A percentile compares a stretch with the other conserved stretches of the same genome.
Conservation (phyloP, 2,329 filamentous ascomycete species). For the Blastomyces silverae region DNA sequence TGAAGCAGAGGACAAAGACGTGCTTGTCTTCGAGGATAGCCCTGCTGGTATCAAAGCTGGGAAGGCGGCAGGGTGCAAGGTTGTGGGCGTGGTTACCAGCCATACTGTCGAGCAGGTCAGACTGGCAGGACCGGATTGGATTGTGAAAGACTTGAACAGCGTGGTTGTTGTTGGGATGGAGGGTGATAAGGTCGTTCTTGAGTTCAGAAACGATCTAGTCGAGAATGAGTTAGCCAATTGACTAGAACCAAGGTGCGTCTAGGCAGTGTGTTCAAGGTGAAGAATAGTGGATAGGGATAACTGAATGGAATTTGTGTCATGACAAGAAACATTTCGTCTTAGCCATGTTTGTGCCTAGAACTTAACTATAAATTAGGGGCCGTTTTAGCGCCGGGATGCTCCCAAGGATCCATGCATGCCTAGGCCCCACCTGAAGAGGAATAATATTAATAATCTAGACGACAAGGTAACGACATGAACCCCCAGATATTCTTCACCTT, state of each 20-base stretch:
- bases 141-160: slow-evolving; percentile 69
- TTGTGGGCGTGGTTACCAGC: slow-evolving; percentile 74
- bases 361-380: neutral
- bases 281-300: neutral
- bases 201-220: neutral
- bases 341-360: neutral
- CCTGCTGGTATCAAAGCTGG: slow-evolving; percentile 76
- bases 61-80: slow-evolving; percentile 75
- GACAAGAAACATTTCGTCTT: neutral
- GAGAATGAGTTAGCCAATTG: neutral
- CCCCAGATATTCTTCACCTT: no score
- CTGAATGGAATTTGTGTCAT: neutral
- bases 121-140: slow-evolving; percentile 72
- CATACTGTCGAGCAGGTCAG: slow-evolving; percentile 65
- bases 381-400: neutral
- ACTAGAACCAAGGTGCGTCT: neutral
- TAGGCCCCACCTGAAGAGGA: no score
- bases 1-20: slow-evolving; percentile 39
- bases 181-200: neutral
- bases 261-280: neutral
- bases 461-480: no score
- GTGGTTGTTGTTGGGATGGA: slow-evolving; percentile 41
- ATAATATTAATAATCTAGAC: no score
- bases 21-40: slow-evolving; percentile 81
- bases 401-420: neutral